These are phyloP conservation scores for Penicillium goetzii DNA, from an alignment of 495 filamentous ascomycete species.

Conservation along the genomic window DNA sequence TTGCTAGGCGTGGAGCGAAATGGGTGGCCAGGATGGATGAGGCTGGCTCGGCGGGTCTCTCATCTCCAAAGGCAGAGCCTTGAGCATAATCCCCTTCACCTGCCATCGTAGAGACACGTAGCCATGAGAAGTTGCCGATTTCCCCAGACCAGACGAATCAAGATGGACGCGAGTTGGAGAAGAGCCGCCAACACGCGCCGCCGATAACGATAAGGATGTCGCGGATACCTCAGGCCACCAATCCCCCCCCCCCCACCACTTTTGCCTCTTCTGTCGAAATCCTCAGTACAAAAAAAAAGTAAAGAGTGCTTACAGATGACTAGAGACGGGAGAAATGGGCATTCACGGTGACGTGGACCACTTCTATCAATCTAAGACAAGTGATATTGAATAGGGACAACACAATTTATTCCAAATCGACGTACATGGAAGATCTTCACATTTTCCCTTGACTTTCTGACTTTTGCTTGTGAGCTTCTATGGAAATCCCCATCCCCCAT, in stretches of 20 bases:
- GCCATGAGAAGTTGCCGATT: slow-evolving; percentile 10
- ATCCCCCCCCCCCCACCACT: slow-evolving; percentile 12
- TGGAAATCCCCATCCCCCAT: not conserved
- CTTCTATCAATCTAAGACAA: not conserved
- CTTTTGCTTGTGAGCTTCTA: not conserved
- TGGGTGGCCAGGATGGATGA: slow-evolving; percentile 73
- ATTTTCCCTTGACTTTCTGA: not conserved
- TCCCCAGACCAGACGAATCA: not conserved
- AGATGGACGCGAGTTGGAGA: slow-evolving; percentile 6
- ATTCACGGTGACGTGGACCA: not conserved
- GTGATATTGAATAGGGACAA: not conserved
- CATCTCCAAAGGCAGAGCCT: slow-evolving; percentile 22
- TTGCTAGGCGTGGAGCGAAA: slow-evolving; percentile 53
- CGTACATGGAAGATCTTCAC: not conserved
- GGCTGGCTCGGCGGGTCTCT: slow-evolving; percentile 48
- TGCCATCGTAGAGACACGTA: slow-evolving; percentile 33
- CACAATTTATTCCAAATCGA: not conserved
- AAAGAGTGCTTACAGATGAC: not conserved
- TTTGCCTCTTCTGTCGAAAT: not conserved
- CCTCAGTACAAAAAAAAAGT: not conserved
- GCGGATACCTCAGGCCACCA: slow-evolving; percentile 34
- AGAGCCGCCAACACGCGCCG: slow-evolving; percentile 6
- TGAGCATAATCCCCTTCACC: slow-evolving; percentile 28
- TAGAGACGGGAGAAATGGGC: not conserved
- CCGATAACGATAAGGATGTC: slow-evolving; percentile 15